Evolutionary conservation across 805 yeast species (phyloP), one percentile per base, ranked within the genome.

Genomic region (Saturnispora halmiae): DNA sequence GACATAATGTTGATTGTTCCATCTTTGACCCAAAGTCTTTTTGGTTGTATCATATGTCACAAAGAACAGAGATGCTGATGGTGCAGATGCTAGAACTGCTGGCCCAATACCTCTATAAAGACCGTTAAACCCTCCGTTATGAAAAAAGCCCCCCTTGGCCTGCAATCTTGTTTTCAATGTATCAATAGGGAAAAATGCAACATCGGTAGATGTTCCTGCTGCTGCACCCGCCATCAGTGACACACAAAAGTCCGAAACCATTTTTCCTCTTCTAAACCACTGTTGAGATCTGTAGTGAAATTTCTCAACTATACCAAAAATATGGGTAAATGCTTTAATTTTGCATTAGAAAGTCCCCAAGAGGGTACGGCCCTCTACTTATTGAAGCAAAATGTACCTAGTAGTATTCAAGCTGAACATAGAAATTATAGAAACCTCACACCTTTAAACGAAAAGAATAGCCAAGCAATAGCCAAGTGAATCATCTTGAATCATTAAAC

Each of bases 191-290:
- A 90, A 92, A 61, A 92, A 92, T 3, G 82, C 86, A 29, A 92
- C 67, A 63, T 92, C 99, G 1, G 96, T 88, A 5, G 94, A 79
- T 2, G 96, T 92, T 13, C 99, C 99, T 5, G 98, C 96, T 44
- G 92, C 79, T 6, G 84, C 98, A 29, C 98, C 98, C 54, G 88
- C 78, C 72, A 51, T 38, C 2, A 51, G 22, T 2, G 55, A 51
- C 3, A 47, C 39, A 4, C 42, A 6, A 30, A 46, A 46, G 19
- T 40, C 42, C n/a, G 42, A 29, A 11, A 27, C 38, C 38, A 40
- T 34, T 11, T n/a, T n/a, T n/a, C n/a, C n/a, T n/a, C n/a, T n/a
- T n/a, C n/a, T n/a, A n/a, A n/a, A n/a, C n/a, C n/a, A n/a, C n/a
- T n/a, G n/a, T n/a, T n/a, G n/a, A n/a, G n/a, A n/a, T n/a, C n/a